Percentiles rank a stretch among this genome's conserved stretches.
phyloP scores from a whole-genome alignment of 164 flowering plant species.

The Euptelea pleiosperma region DNA sequence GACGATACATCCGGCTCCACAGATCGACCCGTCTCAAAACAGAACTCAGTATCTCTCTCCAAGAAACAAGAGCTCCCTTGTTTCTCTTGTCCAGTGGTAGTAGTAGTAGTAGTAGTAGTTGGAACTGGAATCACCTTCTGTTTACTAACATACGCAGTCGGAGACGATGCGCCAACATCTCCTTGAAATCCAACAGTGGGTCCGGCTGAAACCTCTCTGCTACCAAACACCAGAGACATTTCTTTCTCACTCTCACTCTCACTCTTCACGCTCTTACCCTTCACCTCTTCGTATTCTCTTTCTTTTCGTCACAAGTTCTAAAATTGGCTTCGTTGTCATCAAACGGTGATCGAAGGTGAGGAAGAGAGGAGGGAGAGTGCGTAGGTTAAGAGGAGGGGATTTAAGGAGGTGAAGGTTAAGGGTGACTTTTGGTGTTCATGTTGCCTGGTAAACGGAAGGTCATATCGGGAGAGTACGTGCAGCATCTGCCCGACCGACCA shows the following conservation, averaged over 20 bases:
- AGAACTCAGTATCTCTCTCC: background rate
- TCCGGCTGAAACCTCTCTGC: constrained; percentile 42
- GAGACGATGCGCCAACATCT: constrained; percentile 6
- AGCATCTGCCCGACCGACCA: too few relatives aligned
- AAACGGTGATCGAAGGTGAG: background rate
- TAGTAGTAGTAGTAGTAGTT: too few relatives aligned
- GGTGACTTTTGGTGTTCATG: background rate
- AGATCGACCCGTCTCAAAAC: constrained; percentile 6
- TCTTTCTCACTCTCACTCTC: background rate
- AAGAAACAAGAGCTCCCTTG: background rate
- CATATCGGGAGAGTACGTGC: too few relatives aligned
- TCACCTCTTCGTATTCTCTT: constrained; percentile 26
- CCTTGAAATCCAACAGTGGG: constrained; percentile 32
- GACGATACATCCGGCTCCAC: constrained; percentile 10
- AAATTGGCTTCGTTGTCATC: constrained; percentile 29
- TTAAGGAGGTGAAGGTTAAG: background rate
- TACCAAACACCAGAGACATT: constrained; percentile 24
- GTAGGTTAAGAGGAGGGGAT: background rate
- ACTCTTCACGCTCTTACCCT: constrained; percentile 7
- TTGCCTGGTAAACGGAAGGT: background rate
- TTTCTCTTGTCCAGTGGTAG: background rate
- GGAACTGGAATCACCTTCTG: background rate
- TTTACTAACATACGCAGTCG: constrained; percentile 21
- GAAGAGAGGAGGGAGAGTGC: background rate
- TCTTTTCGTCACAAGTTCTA: constrained; percentile 9